Conservation (phyloP, 129 eudicot genomes). For the Deinandra increscens region DNA sequence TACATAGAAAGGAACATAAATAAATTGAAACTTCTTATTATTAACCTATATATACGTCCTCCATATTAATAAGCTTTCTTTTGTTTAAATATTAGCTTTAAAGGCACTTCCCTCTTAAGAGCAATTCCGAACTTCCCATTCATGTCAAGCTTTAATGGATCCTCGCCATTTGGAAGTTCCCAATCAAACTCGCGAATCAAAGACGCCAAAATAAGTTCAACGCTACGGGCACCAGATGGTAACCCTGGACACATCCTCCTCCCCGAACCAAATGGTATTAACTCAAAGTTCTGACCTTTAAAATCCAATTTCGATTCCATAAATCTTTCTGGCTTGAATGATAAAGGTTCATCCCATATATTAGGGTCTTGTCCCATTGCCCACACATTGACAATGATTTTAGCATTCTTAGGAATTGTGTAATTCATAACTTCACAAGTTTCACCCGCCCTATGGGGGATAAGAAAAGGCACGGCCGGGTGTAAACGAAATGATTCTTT, state of each 20-base stretch:
- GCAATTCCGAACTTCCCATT: not conserved
- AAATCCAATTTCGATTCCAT: not conserved
- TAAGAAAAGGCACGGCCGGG: too few relatives aligned
- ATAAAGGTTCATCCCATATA: not conserved
- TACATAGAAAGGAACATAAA: too few relatives aligned
- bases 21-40: too few relatives aligned
- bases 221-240: not conserved
- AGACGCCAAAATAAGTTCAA: not conserved
- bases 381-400: not conserved
- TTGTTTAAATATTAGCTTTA: not conserved
- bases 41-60: too few relatives aligned
- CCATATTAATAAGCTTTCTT: not conserved
- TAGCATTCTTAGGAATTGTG: not conserved
- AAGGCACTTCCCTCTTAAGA: not conserved
- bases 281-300: constrained; percentile 27
- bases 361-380: not conserved
- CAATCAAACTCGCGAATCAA: not conserved
- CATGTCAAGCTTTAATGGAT: not conserved
- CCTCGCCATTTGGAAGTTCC: not conserved
- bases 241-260: not conserved
- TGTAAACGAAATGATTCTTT: too few relatives aligned
- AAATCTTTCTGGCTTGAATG: not conserved
- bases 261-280: constrained; percentile 27
- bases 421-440: not conserved
- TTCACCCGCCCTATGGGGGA: too few relatives aligned